phyloP scores from a whole-genome alignment of 768 basidiomycete species.

The Xerocomus spinulosus region DNA sequence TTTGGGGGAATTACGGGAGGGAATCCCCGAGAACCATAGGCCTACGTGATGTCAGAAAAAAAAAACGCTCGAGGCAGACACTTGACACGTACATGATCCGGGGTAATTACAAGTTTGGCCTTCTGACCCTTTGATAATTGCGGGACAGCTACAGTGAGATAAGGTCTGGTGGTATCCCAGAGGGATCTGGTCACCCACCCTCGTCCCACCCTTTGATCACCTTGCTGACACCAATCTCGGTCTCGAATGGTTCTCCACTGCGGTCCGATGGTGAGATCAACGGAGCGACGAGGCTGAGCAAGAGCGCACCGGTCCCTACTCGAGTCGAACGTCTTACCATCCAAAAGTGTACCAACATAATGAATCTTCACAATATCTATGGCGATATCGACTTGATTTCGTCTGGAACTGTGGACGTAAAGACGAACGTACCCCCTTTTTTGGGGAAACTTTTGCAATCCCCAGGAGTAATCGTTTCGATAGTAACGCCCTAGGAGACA shows the following conservation, averaged over 20 bases:
- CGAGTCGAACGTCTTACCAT: conserved; percentile 71
- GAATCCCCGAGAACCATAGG: conserved; percentile 70
- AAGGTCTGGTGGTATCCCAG: background rate
- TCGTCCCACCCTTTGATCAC: conserved; percentile 93
- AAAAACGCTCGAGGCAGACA: background rate
- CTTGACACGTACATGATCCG: conserved; percentile 67
- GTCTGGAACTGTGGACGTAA: conserved; percentile 6
- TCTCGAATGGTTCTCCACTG: conserved; percentile 59
- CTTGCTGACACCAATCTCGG: conserved; percentile 71
- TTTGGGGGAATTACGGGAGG: conserved; percentile 77
- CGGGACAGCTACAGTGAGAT: conserved; percentile 52
- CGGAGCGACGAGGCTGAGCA: background rate
- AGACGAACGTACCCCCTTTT: conserved; percentile 54
- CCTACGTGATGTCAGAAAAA: conserved; percentile 37
- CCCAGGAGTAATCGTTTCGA: conserved; percentile 55
- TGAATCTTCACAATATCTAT: conserved; percentile 71
- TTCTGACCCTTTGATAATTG: conserved; percentile 75
- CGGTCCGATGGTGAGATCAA: conserved; percentile 7
- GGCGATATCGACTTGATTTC: conserved; percentile 24
- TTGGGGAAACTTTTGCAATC: conserved; percentile 64
- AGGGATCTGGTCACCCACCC: conserved; percentile 41
- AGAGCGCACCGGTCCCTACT: conserved; percentile 62
- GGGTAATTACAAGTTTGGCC: conserved; percentile 56
- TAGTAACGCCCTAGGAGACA: conserved; percentile 57
- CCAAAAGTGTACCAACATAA: conserved; percentile 66